phyloP scores from a whole-genome alignment of 2,329 filamentous ascomycete genomes.

The Alternaria alternata region DNA sequence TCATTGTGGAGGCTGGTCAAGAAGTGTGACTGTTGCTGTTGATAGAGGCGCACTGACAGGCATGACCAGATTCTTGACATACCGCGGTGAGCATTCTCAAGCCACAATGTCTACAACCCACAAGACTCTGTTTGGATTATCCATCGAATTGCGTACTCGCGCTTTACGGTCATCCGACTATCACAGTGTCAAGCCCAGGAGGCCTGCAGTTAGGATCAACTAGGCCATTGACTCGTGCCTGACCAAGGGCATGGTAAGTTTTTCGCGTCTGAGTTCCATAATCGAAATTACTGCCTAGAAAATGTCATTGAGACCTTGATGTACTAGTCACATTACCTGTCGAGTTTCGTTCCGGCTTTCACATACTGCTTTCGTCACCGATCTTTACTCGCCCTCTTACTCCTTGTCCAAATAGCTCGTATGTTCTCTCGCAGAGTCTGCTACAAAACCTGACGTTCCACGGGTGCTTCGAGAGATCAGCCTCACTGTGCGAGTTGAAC shows the following conservation, averaged over 20 bases:
- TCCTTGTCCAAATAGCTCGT: not conserved
- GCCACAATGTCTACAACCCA: not conserved
- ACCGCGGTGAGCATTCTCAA: not conserved
- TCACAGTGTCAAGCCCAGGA: not conserved
- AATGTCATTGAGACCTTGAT: not conserved
- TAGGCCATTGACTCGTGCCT: not conserved
- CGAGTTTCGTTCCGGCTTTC: not conserved
- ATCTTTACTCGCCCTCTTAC: not conserved
- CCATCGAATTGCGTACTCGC: not conserved
- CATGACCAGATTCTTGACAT: not conserved
- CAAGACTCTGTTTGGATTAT: not conserved
- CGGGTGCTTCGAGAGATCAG: not conserved
- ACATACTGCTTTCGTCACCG: not conserved
- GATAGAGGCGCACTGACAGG: not conserved
- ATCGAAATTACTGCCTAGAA: not conserved
- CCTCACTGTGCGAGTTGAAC: not conserved
- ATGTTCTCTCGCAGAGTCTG: not conserved
- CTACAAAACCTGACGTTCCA: not conserved
- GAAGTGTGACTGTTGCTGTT: not conserved
- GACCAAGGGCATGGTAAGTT: not conserved
- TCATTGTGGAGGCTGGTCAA: not conserved
- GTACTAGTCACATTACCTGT: not conserved
- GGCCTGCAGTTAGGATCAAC: not conserved
- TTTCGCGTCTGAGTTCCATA: not conserved
- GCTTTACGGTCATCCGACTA: not conserved